Conservation (phyloP, 371 early-diverging fungal genomes). For the Mucor velutinosus region DNA sequence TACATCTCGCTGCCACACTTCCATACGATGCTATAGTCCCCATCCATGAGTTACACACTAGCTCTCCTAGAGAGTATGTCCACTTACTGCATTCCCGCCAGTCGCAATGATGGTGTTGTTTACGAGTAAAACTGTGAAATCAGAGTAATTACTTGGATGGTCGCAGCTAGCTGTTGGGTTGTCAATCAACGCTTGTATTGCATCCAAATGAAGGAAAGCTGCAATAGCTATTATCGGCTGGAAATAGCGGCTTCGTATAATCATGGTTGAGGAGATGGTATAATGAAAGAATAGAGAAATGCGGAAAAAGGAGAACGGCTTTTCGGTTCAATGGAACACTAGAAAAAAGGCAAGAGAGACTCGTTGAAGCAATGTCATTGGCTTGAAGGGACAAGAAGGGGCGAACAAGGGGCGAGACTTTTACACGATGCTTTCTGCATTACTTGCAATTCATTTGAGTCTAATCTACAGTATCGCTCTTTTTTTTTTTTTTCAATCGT, state of each 20-base stretch:
- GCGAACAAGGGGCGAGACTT: not conserved
- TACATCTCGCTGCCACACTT: conserved; percentile 37
- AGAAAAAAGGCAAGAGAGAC: not conserved
- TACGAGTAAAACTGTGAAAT: conserved; percentile 14
- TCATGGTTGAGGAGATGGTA: not conserved
- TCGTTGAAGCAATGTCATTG: not conserved
- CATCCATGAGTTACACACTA: not conserved
- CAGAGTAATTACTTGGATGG: conserved; percentile 23
- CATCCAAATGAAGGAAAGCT: not conserved
- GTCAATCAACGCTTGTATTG: not conserved
- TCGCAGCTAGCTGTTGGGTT: not conserved
- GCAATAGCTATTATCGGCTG: not conserved
- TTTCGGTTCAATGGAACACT: not conserved
- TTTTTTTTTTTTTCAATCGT: too few species aligned
- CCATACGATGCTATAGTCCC: conserved; percentile 15
- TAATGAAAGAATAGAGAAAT: not conserved
- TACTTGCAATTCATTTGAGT: too few species aligned
- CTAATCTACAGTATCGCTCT: too few species aligned
- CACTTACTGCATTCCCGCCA: conserved; percentile 26
- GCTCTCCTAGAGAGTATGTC: not conserved
- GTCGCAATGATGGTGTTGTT: conserved; percentile 12
- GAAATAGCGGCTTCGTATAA: not conserved
- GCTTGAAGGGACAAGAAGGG: not conserved
- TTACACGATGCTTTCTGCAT: not conserved
- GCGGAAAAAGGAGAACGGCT: not conserved